Conservation (phyloP, 257 asterid genomes). For the Verbascum thapsus region DNA sequence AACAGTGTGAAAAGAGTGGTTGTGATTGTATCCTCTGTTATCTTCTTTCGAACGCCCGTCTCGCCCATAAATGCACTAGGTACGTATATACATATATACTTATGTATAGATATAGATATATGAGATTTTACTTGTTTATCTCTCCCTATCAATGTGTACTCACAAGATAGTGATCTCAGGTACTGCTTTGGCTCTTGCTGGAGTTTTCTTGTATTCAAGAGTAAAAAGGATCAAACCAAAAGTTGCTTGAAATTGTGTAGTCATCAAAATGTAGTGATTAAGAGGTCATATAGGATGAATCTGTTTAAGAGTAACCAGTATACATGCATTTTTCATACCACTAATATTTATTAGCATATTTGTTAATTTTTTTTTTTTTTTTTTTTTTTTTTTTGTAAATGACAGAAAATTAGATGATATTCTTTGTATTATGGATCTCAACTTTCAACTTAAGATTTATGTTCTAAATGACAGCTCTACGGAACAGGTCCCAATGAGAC, state of each 20-base stretch:
- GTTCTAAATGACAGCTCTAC: too few relatives aligned
- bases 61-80: constrained; percentile 61
- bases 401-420: not conserved
- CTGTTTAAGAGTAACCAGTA: too few relatives aligned
- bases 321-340: too few relatives aligned
- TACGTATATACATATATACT: too few relatives aligned
- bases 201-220: constrained; percentile 74
- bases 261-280: not conserved
- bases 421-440: not conserved
- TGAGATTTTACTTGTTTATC: not conserved
- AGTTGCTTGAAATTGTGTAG: constrained; percentile 35
- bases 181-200: constrained; percentile 82
- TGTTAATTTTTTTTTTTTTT: too few relatives aligned
- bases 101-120: too few relatives aligned
- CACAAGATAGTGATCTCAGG: constrained; percentile 41
- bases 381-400: not conserved
- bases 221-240: constrained; percentile 73
- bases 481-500: too few relatives aligned
- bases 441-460: not conserved
- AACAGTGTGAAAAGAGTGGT: constrained; percentile 86
- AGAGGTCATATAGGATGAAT: not conserved
- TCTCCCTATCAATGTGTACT: not conserved
- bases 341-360: too few relatives aligned
- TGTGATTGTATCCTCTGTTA: constrained; percentile 71
- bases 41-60: constrained; percentile 72